Percentiles rank a stretch among this genome's conserved stretches.
Conservation (phyloP, 2,329 filamentous ascomycete genomes). For the Fusarium duplospermum region DNA sequence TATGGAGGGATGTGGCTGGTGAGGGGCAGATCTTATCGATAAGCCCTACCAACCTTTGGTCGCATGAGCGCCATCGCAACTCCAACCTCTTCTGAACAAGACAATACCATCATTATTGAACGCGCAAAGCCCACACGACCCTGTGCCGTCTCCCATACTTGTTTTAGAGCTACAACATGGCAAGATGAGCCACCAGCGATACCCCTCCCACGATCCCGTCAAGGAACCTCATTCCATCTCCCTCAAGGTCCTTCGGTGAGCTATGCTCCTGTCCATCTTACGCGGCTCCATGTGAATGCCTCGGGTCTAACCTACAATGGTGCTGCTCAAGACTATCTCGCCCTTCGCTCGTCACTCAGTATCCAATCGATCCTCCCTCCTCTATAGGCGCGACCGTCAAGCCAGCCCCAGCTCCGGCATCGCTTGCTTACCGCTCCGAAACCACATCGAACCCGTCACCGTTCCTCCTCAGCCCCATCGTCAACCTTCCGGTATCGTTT, state of each 20-base stretch:
- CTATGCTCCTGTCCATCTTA: slow-evolving; percentile 1
- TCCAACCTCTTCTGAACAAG: slow-evolving; percentile 7
- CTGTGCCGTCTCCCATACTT: neutral
- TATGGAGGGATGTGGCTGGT: slow-evolving; percentile 4
- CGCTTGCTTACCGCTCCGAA: slow-evolving; percentile 73
- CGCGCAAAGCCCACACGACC: neutral
- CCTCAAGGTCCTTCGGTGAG: slow-evolving; percentile 78
- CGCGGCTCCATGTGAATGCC: neutral
- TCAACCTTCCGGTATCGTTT: slow-evolving; percentile 91
- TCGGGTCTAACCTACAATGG: slow-evolving; percentile 9
- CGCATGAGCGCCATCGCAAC: slow-evolving; percentile 15
- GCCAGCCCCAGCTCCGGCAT: slow-evolving; percentile 68
- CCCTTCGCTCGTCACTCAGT: slow-evolving; percentile 79
- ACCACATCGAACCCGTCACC: slow-evolving; percentile 62
- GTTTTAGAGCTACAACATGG: slow-evolving; percentile 14
- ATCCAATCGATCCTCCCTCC: slow-evolving; percentile 66
- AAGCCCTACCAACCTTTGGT: slow-evolving; percentile 5
- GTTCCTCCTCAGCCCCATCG: slow-evolving; percentile 70
- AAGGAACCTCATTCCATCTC: slow-evolving; percentile 85
- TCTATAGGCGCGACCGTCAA: slow-evolving; percentile 53
- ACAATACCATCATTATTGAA: slow-evolving; percentile 4
- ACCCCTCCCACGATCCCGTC: slow-evolving; percentile 65
- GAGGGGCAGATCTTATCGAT: slow-evolving; percentile 35
- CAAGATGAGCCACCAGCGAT: slow-evolving; percentile 69
- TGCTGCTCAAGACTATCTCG: slow-evolving; percentile 75